These are phyloP conservation scores for Beta macrorhiza DNA, from an alignment of 179 eudicot species.

Conservation along the genomic window DNA sequence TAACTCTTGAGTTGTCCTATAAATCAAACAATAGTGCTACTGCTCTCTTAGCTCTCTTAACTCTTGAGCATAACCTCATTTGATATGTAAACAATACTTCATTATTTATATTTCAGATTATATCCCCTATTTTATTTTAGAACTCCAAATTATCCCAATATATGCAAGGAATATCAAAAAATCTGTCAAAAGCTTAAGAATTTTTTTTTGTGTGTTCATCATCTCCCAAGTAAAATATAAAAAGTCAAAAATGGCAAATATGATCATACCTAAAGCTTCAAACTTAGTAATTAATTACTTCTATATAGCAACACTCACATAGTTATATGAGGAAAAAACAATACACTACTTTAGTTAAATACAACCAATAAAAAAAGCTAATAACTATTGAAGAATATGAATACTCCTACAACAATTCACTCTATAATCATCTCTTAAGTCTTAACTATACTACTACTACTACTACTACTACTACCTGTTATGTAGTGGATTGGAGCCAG, in stretches of 20 bases:
- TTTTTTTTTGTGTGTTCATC: not conserved
- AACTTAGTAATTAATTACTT: not conserved
- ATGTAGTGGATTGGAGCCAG: conserved; percentile 37
- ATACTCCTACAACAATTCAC: no score
- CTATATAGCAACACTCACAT: not conserved
- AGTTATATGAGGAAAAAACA: no score
- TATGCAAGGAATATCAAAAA: not conserved
- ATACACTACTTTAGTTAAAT: not conserved
- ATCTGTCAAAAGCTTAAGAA: not conserved
- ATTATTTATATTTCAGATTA: not conserved
- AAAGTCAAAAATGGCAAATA: not conserved
- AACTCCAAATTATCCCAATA: not conserved
- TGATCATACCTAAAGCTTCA: not conserved
- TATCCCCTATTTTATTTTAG: no score
- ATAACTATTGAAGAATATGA: not conserved
- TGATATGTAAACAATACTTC: not conserved
- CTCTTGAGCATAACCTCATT: not conserved
- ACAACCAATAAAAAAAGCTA: not conserved
- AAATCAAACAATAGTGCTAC: no score
- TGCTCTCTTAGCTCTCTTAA: no score
- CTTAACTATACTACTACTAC: no score
- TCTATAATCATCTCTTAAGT: no score
- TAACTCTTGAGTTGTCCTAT: no score
- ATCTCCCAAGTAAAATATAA: not conserved
- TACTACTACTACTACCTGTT: conserved; percentile 26